Evolutionary conservation across 192 early-diverging fungal species (phyloP).

Genomic region (Obelidium mucronatum): DNA sequence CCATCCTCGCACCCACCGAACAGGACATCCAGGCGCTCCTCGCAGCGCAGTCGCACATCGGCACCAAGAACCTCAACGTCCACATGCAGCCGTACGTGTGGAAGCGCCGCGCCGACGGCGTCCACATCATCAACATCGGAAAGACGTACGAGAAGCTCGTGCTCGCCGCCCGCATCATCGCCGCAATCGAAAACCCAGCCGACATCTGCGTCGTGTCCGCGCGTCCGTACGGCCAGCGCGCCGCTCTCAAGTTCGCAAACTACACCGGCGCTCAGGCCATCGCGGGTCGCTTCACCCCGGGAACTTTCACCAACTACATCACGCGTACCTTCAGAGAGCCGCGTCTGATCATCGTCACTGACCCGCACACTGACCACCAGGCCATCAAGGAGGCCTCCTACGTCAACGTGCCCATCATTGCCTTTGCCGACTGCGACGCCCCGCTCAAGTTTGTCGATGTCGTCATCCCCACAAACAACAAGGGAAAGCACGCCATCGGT

Average conservation of each 20-base stretch:
- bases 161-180: slow-evolving; percentile 98
- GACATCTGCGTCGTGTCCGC: slow-evolving; percentile 98
- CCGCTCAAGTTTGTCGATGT: slow-evolving; percentile 94
- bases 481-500: slow-evolving; percentile 99
- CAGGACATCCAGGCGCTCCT: slow-evolving; percentile 95
- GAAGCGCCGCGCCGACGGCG: slow-evolving; percentile 96
- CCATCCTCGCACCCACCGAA: slow-evolving; percentile 81
- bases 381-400: slow-evolving; percentile 99
- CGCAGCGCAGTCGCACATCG: slow-evolving; percentile 97
- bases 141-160: slow-evolving; percentile 99
- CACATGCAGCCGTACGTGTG: slow-evolving; percentile 96
- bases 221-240: slow-evolving; percentile 97
- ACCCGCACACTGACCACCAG: slow-evolving; percentile 98
- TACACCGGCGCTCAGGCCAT: slow-evolving; percentile 99
- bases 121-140: slow-evolving; percentile 98
- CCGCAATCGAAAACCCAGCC: slow-evolving; percentile 97
- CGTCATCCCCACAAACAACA: slow-evolving; percentile 99
- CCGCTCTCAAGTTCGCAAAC: slow-evolving; percentile 97
- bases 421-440: slow-evolving; percentile 98
- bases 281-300: slow-evolving; percentile 99
- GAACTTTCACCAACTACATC: slow-evolving; percentile 99
- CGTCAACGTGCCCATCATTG: slow-evolving; percentile 99
- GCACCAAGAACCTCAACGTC: slow-evolving; percentile 96
- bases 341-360: slow-evolving; percentile 95
- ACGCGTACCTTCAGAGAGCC: slow-evolving; percentile 99